Base-by-base conservation (phyloP, 805 yeast genomes). In the Brettanomyces nanus region DNA sequence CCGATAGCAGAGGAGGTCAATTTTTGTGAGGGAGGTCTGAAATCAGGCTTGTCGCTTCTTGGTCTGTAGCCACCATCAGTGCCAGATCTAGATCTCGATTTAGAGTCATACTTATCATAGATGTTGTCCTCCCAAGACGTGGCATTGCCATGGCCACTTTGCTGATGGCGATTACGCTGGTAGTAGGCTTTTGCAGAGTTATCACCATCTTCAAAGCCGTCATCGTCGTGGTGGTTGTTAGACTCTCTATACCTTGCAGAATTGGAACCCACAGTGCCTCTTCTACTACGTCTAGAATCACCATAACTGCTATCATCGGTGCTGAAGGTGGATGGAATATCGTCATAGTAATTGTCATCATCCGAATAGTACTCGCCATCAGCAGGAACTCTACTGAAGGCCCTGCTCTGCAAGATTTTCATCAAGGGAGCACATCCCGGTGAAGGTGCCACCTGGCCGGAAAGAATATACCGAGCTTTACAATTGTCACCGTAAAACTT, bases 401-500 rank as follows among this genome's bases (percentile, higher is more conserved):
- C 95, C 48, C 89, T 73, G 22, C 92, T 77, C 46, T 87, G 90
- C 45, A 90, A 70, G 13, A 90, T 82, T 52, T 95, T 73, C 76
- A 86, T 78, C 46, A 90, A 70, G 4, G 92, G 73, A 45, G 87
- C 97, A 48, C 87, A 83, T 9, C 83, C 87, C 21, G 95, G 86
- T 3, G 97, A 97, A 3, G 95, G 75, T 34, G 86, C 90, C n/a
- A 90, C 85, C 47, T 82, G 73, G 28, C 98, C 98, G 5, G 80
- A 65, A 37, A 90, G 69, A 52, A 90, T 84, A 55, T 71, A 70
- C 59, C 85, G 76, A n/a, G 97, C 95, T 42, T 92, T 87, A 58
- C 95, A 83, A 47, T 73, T 77, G 49, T 70, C 72, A 28, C 98
- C 97, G 56, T 90, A 90, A 56, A 90, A 90, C 63, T 90, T 90